Evolutionary conservation across 768 basidiomycete species (phyloP).

Genomic region (Mycena haematopus): DNA sequence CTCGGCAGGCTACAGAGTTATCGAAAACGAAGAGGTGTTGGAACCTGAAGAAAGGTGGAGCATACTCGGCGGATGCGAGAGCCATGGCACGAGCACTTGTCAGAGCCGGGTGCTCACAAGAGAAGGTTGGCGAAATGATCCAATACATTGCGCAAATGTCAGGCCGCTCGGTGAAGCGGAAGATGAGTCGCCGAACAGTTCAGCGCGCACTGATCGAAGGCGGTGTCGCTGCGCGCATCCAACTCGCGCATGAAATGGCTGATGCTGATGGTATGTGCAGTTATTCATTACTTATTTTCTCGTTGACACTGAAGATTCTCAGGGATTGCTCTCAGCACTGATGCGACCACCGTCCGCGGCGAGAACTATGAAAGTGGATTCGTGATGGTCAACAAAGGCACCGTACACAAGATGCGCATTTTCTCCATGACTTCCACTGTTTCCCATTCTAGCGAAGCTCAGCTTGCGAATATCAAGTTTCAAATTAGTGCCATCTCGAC

Average conservation of each 20-base stretch:
- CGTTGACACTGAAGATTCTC: not conserved
- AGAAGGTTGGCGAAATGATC: not conserved
- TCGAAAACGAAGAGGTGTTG: not conserved
- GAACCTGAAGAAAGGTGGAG: not conserved
- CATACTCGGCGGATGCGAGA: not conserved
- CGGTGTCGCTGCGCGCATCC: no score
- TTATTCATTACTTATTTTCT: no score
- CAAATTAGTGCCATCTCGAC: conserved; percentile 5
- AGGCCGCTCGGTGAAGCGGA: not conserved
- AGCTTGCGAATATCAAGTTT: conserved; percentile 14
- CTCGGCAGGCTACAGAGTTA: not conserved
- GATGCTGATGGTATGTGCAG: no score
- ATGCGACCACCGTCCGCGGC: not conserved
- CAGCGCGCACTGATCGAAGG: not conserved
- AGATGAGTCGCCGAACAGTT: conserved; percentile 2
- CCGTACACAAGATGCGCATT: not conserved
- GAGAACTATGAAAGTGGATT: conserved; percentile 2
- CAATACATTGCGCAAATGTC: not conserved
- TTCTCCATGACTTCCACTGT: conserved; percentile 17
- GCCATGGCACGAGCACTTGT: not conserved
- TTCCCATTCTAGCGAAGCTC: conserved; percentile 32
- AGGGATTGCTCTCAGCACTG: not conserved
- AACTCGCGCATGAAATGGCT: no score
- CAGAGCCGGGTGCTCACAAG: not conserved
- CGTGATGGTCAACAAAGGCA: conserved; percentile 7